phyloP scores from a whole-genome alignment of 1,139 yeast species.

The Geotrichum histeridarum region DNA sequence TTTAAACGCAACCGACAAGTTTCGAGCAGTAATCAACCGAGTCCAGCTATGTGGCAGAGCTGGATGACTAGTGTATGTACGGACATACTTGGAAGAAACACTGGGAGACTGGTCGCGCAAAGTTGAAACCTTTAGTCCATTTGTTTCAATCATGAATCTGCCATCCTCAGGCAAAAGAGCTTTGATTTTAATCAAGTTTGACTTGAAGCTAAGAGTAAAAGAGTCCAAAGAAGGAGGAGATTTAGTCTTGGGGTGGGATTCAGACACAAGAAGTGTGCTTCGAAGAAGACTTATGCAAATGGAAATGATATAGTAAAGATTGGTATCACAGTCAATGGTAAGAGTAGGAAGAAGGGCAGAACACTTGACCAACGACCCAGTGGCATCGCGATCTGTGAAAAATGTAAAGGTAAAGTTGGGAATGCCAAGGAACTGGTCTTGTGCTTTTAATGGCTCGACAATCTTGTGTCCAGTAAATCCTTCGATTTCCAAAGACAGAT shows the following conservation, averaged over 20 bases:
- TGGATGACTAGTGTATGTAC: slow-evolving; percentile 55
- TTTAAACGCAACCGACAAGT: slow-evolving; percentile 27
- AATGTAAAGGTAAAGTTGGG: slow-evolving; percentile 29
- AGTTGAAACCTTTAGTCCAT: slow-evolving; percentile 38
- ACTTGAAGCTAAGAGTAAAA: slow-evolving; percentile 40
- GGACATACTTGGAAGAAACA: slow-evolving; percentile 38
- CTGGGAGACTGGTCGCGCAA: slow-evolving; percentile 33
- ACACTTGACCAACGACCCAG: slow-evolving; percentile 22
- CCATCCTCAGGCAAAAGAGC: slow-evolving; percentile 49
- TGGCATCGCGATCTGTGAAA: slow-evolving; percentile 22
- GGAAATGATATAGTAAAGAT: slow-evolving; percentile 30
- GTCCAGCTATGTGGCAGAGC: slow-evolving; percentile 45
- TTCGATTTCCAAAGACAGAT: slow-evolving; percentile 27
- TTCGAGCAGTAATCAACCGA: slow-evolving; percentile 35
- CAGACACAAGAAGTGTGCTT: slow-evolving; percentile 20
- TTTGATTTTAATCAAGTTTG: slow-evolving; percentile 43
- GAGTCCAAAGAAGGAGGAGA: slow-evolving; percentile 19
- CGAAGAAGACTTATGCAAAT: slow-evolving; percentile 26
- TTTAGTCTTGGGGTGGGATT: background rate
- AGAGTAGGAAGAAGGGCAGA: slow-evolving; percentile 30
- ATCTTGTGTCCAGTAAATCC: slow-evolving; percentile 32
- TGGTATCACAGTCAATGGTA: slow-evolving; percentile 30
- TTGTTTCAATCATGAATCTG: slow-evolving; percentile 50
- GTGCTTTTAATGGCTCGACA: slow-evolving; percentile 24
- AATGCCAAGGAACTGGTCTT: slow-evolving; percentile 27